Percentiles rank a stretch among this genome's conserved stretches.
These are phyloP conservation scores for Eutrema heterophyllum DNA, from an alignment of 345 rosid species.

Conservation along the genomic window DNA sequence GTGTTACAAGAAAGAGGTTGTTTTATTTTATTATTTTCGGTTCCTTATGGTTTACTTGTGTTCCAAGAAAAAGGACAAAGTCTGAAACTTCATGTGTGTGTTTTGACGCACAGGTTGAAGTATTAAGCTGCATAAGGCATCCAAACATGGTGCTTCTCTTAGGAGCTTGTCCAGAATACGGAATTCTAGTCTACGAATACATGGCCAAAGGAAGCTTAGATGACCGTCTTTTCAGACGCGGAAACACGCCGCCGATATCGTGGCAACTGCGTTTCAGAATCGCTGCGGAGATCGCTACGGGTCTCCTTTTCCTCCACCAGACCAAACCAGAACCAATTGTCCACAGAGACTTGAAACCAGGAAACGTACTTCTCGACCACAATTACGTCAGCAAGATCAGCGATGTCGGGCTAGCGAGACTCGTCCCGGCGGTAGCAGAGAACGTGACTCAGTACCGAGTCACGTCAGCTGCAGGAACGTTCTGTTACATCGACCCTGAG, in stretches of 20 bases:
- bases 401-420: slow-evolving; percentile 85
- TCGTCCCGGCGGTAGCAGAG: slow-evolving; percentile 83
- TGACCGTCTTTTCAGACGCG: slow-evolving; percentile 58
- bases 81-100: neutral
- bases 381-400: slow-evolving; percentile 79
- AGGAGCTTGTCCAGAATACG: slow-evolving; percentile 94
- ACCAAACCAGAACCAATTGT: slow-evolving; percentile 91
- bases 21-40: neutral
- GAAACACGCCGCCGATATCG: slow-evolving; percentile 55
- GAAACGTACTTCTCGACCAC: slow-evolving; percentile 74
- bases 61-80: neutral
- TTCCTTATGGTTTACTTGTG: neutral
- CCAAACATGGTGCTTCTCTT: slow-evolving; percentile 95
- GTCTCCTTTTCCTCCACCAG: slow-evolving; percentile 84
- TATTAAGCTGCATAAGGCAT: slow-evolving; percentile 86
- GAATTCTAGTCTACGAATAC: slow-evolving; percentile 81
- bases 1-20: neutral
- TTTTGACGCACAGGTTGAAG: slow-evolving; percentile 54
- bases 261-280: slow-evolving; percentile 89
- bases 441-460: slow-evolving; percentile 64
- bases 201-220: slow-evolving; percentile 93
- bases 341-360: slow-evolving; percentile 97
- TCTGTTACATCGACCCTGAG: slow-evolving; percentile 95
- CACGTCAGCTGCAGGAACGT: slow-evolving; percentile 90
- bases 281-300: slow-evolving; percentile 87